phyloP scores from a whole-genome alignment of 306 rosid species.

The Aeschynomene evenia region DNA sequence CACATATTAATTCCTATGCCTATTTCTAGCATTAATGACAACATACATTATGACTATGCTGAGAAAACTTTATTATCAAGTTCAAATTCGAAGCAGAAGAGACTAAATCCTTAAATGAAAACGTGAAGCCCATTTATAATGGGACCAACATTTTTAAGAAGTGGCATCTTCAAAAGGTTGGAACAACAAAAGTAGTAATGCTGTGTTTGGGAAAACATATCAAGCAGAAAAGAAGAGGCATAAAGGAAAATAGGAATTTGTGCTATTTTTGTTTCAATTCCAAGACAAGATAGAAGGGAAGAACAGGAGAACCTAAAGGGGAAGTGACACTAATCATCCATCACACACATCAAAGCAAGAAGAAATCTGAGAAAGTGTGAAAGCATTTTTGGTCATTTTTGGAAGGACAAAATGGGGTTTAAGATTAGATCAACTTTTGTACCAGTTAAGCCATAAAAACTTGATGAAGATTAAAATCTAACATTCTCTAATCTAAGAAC shows the following conservation, averaged over 20 bases:
- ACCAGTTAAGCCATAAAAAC: background rate
- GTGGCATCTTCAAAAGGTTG: background rate
- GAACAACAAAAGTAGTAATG: background rate
- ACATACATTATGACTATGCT: background rate
- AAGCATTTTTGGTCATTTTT: constrained; percentile 3
- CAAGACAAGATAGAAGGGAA: constrained; percentile 12
- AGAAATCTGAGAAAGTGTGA: constrained; percentile 10
- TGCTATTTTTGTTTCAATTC: background rate
- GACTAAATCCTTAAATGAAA: background rate
- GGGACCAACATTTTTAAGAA: background rate
- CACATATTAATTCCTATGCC: background rate
- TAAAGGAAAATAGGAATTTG: background rate
- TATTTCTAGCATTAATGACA: constrained; percentile 8
- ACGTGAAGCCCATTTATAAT: background rate
- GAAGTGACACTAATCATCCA: background rate
- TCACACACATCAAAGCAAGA: background rate
- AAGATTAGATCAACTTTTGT: background rate
- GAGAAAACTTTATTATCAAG: constrained; percentile 1
- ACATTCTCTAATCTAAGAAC: background rate
- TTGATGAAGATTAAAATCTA: constrained; percentile 6
- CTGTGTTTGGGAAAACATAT: background rate
- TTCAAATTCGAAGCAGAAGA: background rate
- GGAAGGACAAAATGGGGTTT: background rate
- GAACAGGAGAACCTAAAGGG: background rate
- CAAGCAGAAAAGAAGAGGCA: constrained; percentile 5